These are phyloP conservation scores for Chionographis japonica DNA, from an alignment of 106 monocot genomes.

Conservation along the genomic window DNA sequence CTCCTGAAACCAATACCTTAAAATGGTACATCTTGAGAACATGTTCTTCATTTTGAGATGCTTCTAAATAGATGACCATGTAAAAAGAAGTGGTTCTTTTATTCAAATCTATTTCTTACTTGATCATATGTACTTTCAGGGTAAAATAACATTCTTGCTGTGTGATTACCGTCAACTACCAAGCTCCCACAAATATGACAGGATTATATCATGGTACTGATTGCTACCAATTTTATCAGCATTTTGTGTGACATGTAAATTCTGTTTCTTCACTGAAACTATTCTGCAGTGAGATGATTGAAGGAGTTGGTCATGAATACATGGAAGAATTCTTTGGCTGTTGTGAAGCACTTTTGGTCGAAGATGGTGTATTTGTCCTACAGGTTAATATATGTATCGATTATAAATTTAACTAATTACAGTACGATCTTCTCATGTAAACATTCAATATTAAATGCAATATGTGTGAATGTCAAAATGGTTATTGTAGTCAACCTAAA, in stretches of 20 bases:
- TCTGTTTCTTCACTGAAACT: conserved; percentile 4
- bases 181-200: conserved; percentile 55
- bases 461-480: too few relatives aligned
- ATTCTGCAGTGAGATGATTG: conserved; percentile 85
- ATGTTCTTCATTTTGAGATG: background rate
- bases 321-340: conserved; percentile 90
- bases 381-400: conserved; percentile 47
- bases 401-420: background rate
- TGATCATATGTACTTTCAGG: conserved; percentile 34
- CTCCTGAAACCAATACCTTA: background rate
- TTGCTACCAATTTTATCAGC: background rate
- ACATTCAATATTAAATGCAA: too few relatives aligned
- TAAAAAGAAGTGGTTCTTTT: too few relatives aligned
- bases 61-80: too few relatives aligned
- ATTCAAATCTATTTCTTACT: too few relatives aligned
- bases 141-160: conserved; percentile 62
- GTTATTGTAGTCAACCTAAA: too few relatives aligned
- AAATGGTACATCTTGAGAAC: background rate
- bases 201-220: conserved; percentile 91
- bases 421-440: too few relatives aligned
- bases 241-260: background rate
- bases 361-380: conserved; percentile 80
- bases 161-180: conserved; percentile 86
- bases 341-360: conserved; percentile 69
- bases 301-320: conserved; percentile 96